A percentile compares a stretch with the other conserved stretches of the same genome.
Conservation (phyloP, 2,329 filamentous ascomycete species). For the Lasiodiplodia hormozganensis region DNA sequence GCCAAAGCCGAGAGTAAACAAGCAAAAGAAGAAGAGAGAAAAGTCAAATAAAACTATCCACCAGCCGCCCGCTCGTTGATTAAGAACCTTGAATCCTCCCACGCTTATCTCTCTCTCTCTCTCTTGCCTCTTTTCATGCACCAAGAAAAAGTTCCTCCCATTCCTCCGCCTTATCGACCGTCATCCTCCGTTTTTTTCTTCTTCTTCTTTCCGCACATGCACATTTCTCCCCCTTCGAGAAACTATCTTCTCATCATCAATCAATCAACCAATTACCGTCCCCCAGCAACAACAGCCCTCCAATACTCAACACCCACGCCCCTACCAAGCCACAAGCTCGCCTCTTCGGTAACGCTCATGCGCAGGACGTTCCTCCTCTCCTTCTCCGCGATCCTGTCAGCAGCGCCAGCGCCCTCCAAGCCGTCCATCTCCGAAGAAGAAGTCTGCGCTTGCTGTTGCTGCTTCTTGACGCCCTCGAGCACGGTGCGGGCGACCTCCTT, state of each 20-base stretch:
- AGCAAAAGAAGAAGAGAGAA: not conserved
- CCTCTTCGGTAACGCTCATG: slow-evolving; percentile 25
- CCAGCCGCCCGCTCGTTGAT: too few species aligned
- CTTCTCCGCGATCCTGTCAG: not conserved
- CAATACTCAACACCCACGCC: slow-evolving; percentile 75
- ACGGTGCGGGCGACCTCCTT: slow-evolving; percentile 75
- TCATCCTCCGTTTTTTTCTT: too few species aligned
- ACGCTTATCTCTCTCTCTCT: too few species aligned
- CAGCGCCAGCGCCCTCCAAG: not conserved
- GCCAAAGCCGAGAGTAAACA: too few species aligned
- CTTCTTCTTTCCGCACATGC: not conserved
- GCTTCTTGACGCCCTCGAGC: slow-evolving; percentile 8
- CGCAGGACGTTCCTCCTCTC: slow-evolving; percentile 4
- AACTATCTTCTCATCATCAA: not conserved
- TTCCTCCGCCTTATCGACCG: too few species aligned
- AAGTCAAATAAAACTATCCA: too few species aligned
- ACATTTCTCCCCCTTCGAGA: too few species aligned
- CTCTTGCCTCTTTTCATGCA: too few species aligned
- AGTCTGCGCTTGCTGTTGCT: not conserved
- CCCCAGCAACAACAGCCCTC: slow-evolving; percentile 63
- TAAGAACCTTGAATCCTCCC: too few species aligned
- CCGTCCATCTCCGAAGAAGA: not conserved
- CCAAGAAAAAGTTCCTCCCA: too few species aligned
- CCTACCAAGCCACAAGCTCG: slow-evolving; percentile 69
- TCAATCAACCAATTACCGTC: not conserved